Evolutionary conservation across 805 yeast species (phyloP), one percentile per base, ranked within the genome.

Genomic region (Hyphopichia homilentoma): DNA sequence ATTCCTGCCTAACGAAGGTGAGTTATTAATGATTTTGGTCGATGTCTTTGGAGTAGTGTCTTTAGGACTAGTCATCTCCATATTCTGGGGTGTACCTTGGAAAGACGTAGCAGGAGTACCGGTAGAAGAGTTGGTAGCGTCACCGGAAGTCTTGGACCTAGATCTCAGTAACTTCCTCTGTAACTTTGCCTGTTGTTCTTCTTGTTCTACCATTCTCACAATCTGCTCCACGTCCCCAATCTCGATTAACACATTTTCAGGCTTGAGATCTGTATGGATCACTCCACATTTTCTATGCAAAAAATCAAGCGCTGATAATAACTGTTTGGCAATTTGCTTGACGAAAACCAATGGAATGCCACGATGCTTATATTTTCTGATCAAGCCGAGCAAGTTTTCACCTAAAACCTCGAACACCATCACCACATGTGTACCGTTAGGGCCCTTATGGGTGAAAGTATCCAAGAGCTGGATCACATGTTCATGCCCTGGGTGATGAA

Each of bases 331-430:
- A 33, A 87, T 81, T 53, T 83, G 90, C 57, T 85, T 83, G 22
- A 85, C 93, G 47, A 83, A 75, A 15, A 72, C 70, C 20, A 77
- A 53, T 2, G 95, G 95, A n/a, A 86, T 73, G 15, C 94, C 90
- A 42, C 83, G 70, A 58, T 84, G 87, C 51, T 74, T 73, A 45
- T 76, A 89, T 35, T 89, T 70, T 42, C 85, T 75, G 37, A 90
- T 87, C 44, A 93, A 67, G 14, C 95, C 89, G 32, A 93, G 65
- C 44, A 93, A 58, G 53, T 88, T 90, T 57, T 93, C 99, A 14
- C 99, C 99, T 40, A 93, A 66, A 0, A 93, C 96, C 61, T 93
- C 98, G 57, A 93, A 93, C 1, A 90, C 97, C 97, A 93, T 93
- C 37, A 93, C 90, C 7, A 88, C 81, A 59, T 93, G 99, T 2